Evolutionary conservation across 257 asterid genomes (phyloP).

Genomic region (Solanum phureja): DNA sequence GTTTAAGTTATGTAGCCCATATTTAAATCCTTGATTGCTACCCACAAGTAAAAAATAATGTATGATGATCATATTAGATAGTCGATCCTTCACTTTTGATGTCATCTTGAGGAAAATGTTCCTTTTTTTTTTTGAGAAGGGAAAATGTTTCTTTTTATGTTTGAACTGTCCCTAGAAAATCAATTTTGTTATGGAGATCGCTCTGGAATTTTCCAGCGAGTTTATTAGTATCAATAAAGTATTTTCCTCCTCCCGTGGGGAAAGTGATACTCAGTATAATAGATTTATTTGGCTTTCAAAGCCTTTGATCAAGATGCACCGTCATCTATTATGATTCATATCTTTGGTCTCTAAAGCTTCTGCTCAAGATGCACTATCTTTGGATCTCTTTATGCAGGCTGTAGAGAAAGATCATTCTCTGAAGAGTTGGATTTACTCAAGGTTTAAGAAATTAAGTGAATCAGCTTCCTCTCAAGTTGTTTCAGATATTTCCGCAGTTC

Average conservation of each 20-base stretch:
- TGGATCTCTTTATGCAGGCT: conserved; percentile 45
- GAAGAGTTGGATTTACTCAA: conserved; percentile 53
- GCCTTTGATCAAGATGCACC: background rate
- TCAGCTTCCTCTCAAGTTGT: conserved; percentile 59
- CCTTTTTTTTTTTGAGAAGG: background rate
- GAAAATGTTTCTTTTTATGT: background rate
- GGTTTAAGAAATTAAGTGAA: conserved; percentile 48
- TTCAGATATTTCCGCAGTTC: conserved; percentile 45
- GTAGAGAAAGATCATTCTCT: conserved; percentile 47
- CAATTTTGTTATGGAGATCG: background rate
- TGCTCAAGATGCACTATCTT: conserved; percentile 13
- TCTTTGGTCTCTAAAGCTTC: conserved; percentile 7
- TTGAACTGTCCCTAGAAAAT: background rate
- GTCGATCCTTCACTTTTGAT: background rate
- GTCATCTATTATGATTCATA: background rate
- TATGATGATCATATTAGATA: background rate
- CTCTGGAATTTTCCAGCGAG: background rate
- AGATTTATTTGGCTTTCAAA: background rate
- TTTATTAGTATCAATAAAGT: background rate
- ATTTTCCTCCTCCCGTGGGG: background rate
- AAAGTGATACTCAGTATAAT: background rate
- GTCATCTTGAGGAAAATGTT: background rate
- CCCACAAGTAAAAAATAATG: background rate
- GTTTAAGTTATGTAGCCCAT: background rate
- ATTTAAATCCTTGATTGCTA: background rate